Conservation (phyloP, 176 grass and related monocot species). For the Cenchrus americanus region DNA sequence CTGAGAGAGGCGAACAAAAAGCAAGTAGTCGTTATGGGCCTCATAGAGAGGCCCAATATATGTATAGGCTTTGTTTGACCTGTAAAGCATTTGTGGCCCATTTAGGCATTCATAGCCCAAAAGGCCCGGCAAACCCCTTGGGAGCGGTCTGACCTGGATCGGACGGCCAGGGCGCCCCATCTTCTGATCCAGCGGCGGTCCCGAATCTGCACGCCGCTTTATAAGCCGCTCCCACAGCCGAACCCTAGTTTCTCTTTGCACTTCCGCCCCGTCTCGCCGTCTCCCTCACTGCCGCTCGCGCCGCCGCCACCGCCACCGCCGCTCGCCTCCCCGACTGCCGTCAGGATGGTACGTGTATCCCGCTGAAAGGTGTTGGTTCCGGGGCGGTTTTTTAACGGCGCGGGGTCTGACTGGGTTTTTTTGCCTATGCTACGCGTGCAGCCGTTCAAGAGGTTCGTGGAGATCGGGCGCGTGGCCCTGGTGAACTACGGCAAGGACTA, state of each 20-base stretch:
- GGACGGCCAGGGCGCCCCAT: slow-evolving; percentile 27
- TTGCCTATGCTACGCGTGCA: slow-evolving; percentile 31
- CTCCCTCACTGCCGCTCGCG: slow-evolving; percentile 16
- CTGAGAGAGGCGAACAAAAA: neutral
- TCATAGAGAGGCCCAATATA: neutral
- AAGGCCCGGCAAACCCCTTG: neutral
- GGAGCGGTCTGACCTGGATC: slow-evolving; percentile 42
- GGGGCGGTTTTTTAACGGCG: neutral
- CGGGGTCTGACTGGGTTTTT: slow-evolving; percentile 4
- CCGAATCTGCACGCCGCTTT: neutral
- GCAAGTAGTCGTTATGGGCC: neutral
- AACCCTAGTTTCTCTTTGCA: slow-evolving; percentile 45
- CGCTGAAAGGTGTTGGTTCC: neutral
- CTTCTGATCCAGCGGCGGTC: slow-evolving; percentile 28
- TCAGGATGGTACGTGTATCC: slow-evolving; percentile 55
- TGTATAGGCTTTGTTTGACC: neutral
- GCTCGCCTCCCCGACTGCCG: slow-evolving; percentile 23
- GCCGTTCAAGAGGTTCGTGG: slow-evolving; percentile 89
- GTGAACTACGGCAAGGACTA: slow-evolving; percentile 93
- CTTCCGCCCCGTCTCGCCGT: slow-evolving; percentile 30
- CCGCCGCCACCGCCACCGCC: slow-evolving; percentile 66
- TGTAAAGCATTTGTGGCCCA: neutral
- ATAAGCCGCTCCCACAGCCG: neutral
- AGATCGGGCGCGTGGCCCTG: slow-evolving; percentile 89
- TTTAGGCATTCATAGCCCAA: neutral